Conservation (phyloP, 2,329 filamentous ascomycete genomes). For the Cadophora luteo-olivacea region DNA sequence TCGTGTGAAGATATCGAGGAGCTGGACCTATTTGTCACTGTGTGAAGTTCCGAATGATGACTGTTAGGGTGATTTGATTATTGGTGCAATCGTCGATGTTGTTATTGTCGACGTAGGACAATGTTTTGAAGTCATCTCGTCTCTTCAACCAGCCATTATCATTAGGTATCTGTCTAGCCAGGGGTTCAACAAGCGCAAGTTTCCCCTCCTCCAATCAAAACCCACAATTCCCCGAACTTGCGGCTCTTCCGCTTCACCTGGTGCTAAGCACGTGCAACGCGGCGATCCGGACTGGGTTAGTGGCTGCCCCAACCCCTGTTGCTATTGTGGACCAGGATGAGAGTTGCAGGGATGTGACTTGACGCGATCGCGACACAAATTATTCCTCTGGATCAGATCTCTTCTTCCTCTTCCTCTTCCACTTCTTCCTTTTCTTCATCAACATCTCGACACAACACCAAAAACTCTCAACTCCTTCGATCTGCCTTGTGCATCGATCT, state of each 20-base stretch:
- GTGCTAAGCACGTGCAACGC: constrained; percentile 4
- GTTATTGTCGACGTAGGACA: not conserved
- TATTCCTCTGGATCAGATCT: not conserved
- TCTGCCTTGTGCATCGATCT: constrained; percentile 10
- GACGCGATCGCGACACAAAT: constrained; percentile 20
- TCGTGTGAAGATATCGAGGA: no score
- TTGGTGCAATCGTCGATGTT: no score
- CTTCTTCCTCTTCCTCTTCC: not conserved
- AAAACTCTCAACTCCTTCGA: not conserved
- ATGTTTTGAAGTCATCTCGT: constrained; percentile 1
- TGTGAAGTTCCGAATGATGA: no score
- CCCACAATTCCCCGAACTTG: not conserved
- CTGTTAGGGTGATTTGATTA: no score
- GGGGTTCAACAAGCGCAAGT: not conserved
- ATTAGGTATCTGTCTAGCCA: not conserved
- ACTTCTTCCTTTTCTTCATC: constrained; percentile 3
- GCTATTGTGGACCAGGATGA: constrained; percentile 11
- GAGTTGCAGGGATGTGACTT: not conserved
- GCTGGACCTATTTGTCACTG: no score
- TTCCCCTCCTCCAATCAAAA: constrained; percentile 4
- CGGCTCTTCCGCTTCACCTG: not conserved
- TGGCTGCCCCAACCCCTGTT: not conserved
- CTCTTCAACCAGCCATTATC: not conserved
- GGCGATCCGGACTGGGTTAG: constrained; percentile 9
- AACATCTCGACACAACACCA: constrained; percentile 1